These are phyloP conservation scores for Ustilaginoidea virens DNA, from an alignment of 2,329 filamentous ascomycete genomes.

Conservation along the genomic window DNA sequence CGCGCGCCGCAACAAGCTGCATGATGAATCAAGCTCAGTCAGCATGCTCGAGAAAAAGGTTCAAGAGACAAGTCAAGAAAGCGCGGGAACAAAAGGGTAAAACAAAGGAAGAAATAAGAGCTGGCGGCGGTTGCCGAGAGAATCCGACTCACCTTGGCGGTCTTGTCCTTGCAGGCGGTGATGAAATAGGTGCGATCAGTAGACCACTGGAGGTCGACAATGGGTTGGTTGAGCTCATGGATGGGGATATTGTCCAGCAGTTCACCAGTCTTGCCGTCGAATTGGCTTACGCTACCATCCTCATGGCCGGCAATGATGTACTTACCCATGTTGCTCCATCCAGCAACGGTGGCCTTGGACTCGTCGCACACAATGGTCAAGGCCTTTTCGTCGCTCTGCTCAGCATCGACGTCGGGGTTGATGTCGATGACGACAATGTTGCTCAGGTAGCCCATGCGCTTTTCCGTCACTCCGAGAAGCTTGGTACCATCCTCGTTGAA, in stretches of 20 bases:
- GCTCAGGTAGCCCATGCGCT: conserved; percentile 91
- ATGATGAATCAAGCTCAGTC: conserved; percentile 1
- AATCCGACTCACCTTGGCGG: conserved; percentile 52
- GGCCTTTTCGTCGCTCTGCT: conserved; percentile 70
- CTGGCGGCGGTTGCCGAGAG: conserved; percentile 2
- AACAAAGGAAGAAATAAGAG: too few species aligned
- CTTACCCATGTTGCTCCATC: conserved; percentile 86
- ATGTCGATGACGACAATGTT: conserved; percentile 91
- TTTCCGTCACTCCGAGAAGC: conserved; percentile 90
- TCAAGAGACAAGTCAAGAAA: too few species aligned
- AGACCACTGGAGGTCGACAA: conserved; percentile 93
- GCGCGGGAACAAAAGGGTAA: too few species aligned
- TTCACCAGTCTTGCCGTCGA: conserved; percentile 84
- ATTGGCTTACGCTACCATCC: conserved; percentile 82
- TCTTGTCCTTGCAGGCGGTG: conserved; percentile 96
- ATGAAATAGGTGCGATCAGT: conserved; percentile 94
- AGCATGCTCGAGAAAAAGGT: conserved; percentile 1
- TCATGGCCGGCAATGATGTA: conserved; percentile 98
- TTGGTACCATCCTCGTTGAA: conserved; percentile 88
- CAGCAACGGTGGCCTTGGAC: conserved; percentile 93
- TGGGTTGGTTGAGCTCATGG: conserved; percentile 69
- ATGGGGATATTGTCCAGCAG: conserved; percentile 64
- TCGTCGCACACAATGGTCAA: conserved; percentile 86
- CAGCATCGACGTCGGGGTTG: conserved; percentile 63
- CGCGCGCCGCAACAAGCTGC: conserved; percentile 66